phyloP scores from a whole-genome alignment of 805 yeast genomes.

The Schizosaccharomyces lindneri region DNA sequence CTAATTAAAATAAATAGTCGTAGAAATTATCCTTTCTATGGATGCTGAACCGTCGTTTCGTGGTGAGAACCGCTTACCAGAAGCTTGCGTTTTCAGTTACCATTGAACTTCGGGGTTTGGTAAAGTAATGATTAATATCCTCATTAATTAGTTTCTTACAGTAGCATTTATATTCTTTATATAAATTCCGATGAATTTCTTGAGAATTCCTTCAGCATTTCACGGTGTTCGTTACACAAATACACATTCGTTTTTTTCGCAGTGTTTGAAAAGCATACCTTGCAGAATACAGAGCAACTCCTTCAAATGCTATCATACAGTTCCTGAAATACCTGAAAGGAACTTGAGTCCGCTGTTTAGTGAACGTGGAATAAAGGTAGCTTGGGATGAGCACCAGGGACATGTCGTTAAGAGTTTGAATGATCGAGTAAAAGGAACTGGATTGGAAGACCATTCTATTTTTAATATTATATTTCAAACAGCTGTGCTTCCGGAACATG shows the following conservation, averaged over 20 bases:
- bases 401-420: slow-evolving; percentile 17
- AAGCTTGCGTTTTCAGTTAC: too few species aligned
- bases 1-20: too few species aligned
- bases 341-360: background rate
- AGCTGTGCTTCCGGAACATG: slow-evolving; percentile 36
- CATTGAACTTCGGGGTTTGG: too few species aligned
- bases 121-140: too few species aligned
- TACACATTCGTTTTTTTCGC: slow-evolving; percentile 17
- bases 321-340: background rate
- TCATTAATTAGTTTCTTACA: too few species aligned
- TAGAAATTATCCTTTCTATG: too few species aligned
- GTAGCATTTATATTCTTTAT: too few species aligned
- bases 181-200: too few species aligned
- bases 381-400: slow-evolving; percentile 63
- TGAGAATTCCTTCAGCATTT: too few species aligned
- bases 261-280: too few species aligned
- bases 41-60: too few species aligned
- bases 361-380: slow-evolving; percentile 16
- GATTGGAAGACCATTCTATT: slow-evolving; percentile 6
- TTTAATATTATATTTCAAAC: slow-evolving; percentile 20
- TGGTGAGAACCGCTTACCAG: too few species aligned
- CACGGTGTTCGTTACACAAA: slow-evolving; percentile 29
- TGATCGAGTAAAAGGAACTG: slow-evolving; percentile 2
- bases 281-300: background rate
- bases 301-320: background rate